Percentiles rank a stretch among this genome's conserved stretches.
Conservation (phyloP, 202 grass and related monocot species). For the Musa balbisiana region DNA sequence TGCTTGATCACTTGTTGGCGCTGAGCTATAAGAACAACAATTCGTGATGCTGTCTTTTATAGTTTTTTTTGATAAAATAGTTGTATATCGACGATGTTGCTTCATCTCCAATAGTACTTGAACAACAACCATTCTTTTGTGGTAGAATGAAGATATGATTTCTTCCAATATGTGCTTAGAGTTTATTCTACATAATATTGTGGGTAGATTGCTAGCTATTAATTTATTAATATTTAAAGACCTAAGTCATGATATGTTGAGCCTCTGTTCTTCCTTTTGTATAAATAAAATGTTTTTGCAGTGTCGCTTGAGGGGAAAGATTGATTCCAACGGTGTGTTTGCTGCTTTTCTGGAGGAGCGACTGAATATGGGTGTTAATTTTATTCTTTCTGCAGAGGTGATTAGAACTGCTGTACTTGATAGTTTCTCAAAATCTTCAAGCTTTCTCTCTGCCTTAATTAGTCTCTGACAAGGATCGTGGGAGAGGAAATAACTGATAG, state of each 20-base stretch:
- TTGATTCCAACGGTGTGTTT: slow-evolving; percentile 53
- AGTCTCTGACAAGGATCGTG: no score
- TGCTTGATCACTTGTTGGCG: no score
- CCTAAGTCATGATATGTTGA: neutral
- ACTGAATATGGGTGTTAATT: slow-evolving; percentile 26
- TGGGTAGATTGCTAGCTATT: neutral
- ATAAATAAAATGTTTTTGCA: slow-evolving; percentile 24
- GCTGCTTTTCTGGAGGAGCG: slow-evolving; percentile 57
- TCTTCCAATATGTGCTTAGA: no score
- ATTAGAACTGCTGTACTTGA: slow-evolving; percentile 6
- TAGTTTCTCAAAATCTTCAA: slow-evolving; percentile 8
- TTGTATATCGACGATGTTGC: neutral
- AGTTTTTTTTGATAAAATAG: neutral
- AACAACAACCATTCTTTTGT: neutral
- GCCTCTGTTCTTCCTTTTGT: no score
- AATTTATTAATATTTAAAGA: neutral
- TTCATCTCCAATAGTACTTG: neutral
- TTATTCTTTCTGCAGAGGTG: slow-evolving; percentile 77
- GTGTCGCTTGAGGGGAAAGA: slow-evolving; percentile 57
- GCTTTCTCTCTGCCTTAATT: no score
- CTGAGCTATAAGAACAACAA: neutral
- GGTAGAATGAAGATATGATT: neutral
- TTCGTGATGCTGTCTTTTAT: neutral
- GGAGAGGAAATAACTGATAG: neutral
- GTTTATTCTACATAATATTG: no score